A percentile compares a stretch with the other conserved stretches of the same genome.
phyloP scores from a whole-genome alignment of 139 green algal species.

The Chara braunii region DNA sequence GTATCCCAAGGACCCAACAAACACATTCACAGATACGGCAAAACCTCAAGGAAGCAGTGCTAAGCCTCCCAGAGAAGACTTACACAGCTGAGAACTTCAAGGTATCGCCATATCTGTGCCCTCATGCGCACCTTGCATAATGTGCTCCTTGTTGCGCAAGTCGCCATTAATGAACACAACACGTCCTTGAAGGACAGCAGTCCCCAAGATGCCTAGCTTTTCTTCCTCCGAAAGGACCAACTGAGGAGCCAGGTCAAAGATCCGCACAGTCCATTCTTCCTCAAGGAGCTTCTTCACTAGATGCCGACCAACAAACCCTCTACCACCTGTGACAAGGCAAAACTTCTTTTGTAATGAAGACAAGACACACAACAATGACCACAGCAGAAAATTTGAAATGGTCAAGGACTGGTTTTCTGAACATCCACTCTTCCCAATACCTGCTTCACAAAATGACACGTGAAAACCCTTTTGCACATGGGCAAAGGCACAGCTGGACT shows the following conservation, averaged over 20 bases:
- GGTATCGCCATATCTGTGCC: neutral
- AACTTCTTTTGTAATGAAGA: too few relatives aligned
- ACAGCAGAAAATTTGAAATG: too few relatives aligned
- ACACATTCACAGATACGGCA: too few relatives aligned
- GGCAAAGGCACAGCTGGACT: too few relatives aligned
- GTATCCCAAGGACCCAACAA: too few relatives aligned
- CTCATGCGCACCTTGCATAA: constrained; percentile 1
- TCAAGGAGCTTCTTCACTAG: constrained; percentile 12
- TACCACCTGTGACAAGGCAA: constrained; percentile 16
- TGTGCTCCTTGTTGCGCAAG: neutral
- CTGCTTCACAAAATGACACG: too few relatives aligned
- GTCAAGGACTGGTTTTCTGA: too few relatives aligned
- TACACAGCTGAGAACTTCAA: neutral
- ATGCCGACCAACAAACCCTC: constrained; percentile 10
- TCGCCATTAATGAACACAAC: constrained; percentile 1
- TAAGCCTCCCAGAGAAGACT: too few relatives aligned
- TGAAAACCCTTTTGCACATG: too few relatives aligned
- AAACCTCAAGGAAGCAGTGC: too few relatives aligned
- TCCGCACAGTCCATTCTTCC: constrained; percentile 2
- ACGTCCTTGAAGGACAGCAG: neutral
- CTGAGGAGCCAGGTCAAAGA: constrained; percentile 8
- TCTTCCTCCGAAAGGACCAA: constrained; percentile 6
- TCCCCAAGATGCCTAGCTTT: neutral
- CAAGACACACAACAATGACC: too few relatives aligned
- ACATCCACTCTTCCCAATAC: too few relatives aligned